A percentile compares a stretch with the other conserved stretches of the same genome.
phyloP scores from a whole-genome alignment of 495 filamentous ascomycete species.

The Amniculicola lignicola region DNA sequence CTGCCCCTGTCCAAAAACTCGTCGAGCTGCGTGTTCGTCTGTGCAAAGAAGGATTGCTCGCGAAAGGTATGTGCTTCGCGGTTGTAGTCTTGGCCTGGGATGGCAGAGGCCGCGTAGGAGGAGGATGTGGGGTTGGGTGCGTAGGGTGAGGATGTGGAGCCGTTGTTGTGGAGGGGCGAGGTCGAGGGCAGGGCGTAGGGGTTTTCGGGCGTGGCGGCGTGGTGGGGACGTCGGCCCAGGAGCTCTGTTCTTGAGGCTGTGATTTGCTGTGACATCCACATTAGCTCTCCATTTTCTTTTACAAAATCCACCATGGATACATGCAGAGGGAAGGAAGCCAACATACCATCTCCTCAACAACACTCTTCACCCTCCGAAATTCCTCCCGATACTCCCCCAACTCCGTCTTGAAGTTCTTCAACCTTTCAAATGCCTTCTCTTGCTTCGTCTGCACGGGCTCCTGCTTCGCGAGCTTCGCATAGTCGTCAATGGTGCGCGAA shows the following conservation, averaged over 20 bases:
- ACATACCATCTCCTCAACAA: conserved; percentile 67
- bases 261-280: conserved; percentile 50
- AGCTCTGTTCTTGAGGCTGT: conserved; percentile 77
- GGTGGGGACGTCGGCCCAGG: conserved; percentile 83
- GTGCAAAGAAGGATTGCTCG: conserved; percentile 81
- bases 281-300: too few relatives aligned
- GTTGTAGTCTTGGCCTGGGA: conserved; percentile 55
- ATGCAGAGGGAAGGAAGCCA: not conserved
- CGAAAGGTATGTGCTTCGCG: conserved; percentile 82
- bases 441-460: conserved; percentile 85
- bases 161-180: conserved; percentile 47
- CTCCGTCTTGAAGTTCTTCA: conserved; percentile 81
- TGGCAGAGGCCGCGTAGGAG: conserved; percentile 39
- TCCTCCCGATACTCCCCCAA: conserved; percentile 72
- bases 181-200: conserved; percentile 68
- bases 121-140: conserved; percentile 26
- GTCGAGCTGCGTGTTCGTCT: conserved; percentile 77
- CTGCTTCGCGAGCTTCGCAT: conserved; percentile 76
- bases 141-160: conserved; percentile 29
- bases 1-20: conserved; percentile 90
- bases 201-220: conserved; percentile 87
- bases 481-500: conserved; percentile 89
- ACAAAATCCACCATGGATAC: not conserved
- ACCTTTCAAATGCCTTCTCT: conserved; percentile 81
- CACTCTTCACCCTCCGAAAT: conserved; percentile 71